A percentile compares a stretch with the other conserved stretches of the same genome.
Evolutionary conservation across 208 protist genomes (phyloP).

Genomic region (Lotmaria passim): DNA sequence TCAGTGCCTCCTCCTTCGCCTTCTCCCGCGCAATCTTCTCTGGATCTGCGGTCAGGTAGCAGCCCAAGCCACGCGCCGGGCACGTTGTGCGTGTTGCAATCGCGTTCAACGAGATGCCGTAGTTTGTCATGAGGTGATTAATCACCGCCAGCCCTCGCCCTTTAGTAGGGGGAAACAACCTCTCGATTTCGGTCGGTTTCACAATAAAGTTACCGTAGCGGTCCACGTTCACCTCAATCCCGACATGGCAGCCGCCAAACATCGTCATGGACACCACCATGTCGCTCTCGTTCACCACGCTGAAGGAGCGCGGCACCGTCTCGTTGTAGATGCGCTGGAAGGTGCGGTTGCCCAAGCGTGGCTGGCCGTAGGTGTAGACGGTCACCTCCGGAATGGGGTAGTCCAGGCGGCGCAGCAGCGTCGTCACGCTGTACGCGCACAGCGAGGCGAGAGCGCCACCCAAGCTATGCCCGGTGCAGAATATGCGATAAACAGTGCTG

Average conservation of each 20-base stretch:
- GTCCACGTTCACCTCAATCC: slow-evolving; percentile 88
- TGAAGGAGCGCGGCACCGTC: slow-evolving; percentile 81
- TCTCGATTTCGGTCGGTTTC: slow-evolving; percentile 89
- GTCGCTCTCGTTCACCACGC: slow-evolving; percentile 91
- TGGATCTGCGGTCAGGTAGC: slow-evolving; percentile 43
- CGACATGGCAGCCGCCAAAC: slow-evolving; percentile 80
- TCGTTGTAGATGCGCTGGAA: slow-evolving; percentile 83
- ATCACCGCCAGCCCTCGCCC: slow-evolving; percentile 68
- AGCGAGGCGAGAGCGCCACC: slow-evolving; percentile 89
- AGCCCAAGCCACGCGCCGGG: slow-evolving; percentile 34
- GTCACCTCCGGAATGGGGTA: slow-evolving; percentile 82
- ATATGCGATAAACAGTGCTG: slow-evolving; percentile 72
- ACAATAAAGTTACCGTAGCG: slow-evolving; percentile 91
- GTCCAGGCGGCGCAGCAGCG: slow-evolving; percentile 46
- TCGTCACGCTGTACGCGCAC: slow-evolving; percentile 81
- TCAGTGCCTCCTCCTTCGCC: slow-evolving; percentile 10
- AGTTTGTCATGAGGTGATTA: slow-evolving; percentile 78
- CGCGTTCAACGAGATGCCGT: slow-evolving; percentile 71
- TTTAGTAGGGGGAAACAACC: slow-evolving; percentile 74
- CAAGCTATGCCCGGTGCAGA: slow-evolving; percentile 89
- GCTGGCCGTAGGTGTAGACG: slow-evolving; percentile 92
- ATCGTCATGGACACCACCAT: slow-evolving; percentile 65
- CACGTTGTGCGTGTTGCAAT: slow-evolving; percentile 59
- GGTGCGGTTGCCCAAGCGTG: slow-evolving; percentile 78
- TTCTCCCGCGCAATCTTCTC: slow-evolving; percentile 28